Evolutionary conservation across 495 filamentous ascomycete species (phyloP).

Genomic region (Penicillium waksmanii): DNA sequence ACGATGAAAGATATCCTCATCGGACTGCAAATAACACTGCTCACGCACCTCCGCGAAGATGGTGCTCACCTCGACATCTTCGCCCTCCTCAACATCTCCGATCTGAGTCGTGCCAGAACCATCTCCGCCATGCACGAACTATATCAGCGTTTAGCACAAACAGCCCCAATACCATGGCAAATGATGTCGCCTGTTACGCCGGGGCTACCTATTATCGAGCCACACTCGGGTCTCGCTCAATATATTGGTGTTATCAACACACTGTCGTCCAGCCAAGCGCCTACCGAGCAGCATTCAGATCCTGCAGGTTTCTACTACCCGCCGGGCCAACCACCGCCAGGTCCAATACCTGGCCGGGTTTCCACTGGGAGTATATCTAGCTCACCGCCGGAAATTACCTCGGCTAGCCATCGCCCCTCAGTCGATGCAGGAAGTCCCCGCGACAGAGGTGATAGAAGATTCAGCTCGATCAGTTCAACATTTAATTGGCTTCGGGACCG

Average conservation of each 20-base stretch:
- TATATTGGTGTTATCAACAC: slow-evolving; percentile 9
- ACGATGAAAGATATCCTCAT: slow-evolving; percentile 52
- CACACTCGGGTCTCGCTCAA: slow-evolving; percentile 6
- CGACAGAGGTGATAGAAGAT: neutral
- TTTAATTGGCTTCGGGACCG: neutral
- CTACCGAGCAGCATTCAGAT: neutral
- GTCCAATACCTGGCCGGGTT: neutral
- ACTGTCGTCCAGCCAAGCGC: neutral
- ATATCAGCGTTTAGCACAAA: slow-evolving; percentile 38
- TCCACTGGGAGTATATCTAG: neutral
- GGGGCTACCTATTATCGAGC: slow-evolving; percentile 11
- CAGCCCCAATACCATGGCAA: slow-evolving; percentile 10
- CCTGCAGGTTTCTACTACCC: neutral
- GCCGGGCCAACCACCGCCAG: neutral
- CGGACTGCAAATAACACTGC: slow-evolving; percentile 45
- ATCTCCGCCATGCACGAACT: slow-evolving; percentile 35
- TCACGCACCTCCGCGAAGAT: slow-evolving; percentile 46
- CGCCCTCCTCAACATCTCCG: slow-evolving; percentile 40
- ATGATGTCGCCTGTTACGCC: slow-evolving; percentile 12
- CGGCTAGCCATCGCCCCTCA: neutral
- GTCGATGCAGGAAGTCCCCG: neutral
- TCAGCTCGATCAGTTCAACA: slow-evolving; percentile 8
- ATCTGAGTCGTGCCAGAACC: slow-evolving; percentile 33
- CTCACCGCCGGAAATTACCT: slow-evolving; percentile 6
- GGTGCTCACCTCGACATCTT: slow-evolving; percentile 39